A percentile compares a stretch with the other conserved stretches of the same genome.
Evolutionary conservation across 2,329 filamentous ascomycete genomes (phyloP).

Genomic region (Orbilia quercus): DNA sequence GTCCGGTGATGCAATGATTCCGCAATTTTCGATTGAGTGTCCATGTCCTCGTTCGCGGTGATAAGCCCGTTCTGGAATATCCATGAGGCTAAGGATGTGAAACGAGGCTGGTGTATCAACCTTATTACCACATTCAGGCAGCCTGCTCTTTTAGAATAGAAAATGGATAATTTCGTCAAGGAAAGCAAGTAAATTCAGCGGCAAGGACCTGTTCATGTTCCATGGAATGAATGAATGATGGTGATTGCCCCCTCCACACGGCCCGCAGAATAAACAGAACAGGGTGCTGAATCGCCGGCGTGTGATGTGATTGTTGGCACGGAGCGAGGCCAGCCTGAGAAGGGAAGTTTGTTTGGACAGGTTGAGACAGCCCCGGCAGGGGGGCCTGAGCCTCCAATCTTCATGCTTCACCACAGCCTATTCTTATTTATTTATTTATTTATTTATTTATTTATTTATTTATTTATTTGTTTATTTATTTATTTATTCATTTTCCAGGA

Average conservation of each 20-base stretch:
- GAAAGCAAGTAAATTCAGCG: background rate
- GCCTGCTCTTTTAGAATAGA: background rate
- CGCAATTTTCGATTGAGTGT: slow-evolving; percentile 46
- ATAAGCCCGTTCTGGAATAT: slow-evolving; percentile 21
- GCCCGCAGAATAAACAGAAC: background rate
- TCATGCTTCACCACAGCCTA: too few species aligned
- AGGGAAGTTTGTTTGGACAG: slow-evolving; percentile 42
- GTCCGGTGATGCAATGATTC: slow-evolving; percentile 50
- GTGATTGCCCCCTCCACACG: slow-evolving; percentile 23
- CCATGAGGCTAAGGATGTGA: slow-evolving; percentile 27
- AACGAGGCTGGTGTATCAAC: slow-evolving; percentile 30
- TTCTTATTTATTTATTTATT: too few species aligned
- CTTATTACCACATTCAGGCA: slow-evolving; percentile 28
- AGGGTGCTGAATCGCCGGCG: slow-evolving; percentile 29
- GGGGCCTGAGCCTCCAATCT: slow-evolving; percentile 26
- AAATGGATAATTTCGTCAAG: background rate
- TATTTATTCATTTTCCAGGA: background rate
- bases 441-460: too few species aligned
- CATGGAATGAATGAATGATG: slow-evolving; percentile 46
- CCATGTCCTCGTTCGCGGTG: slow-evolving; percentile 13
- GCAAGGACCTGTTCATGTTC: slow-evolving; percentile 17
- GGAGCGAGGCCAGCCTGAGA: slow-evolving; percentile 22
- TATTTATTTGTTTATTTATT: background rate
- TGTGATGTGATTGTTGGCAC: slow-evolving; percentile 4
- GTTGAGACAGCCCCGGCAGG: slow-evolving; percentile 26